Conservation (phyloP, 257 asterid species). For the Rauvolfia tetraphylla region DNA sequence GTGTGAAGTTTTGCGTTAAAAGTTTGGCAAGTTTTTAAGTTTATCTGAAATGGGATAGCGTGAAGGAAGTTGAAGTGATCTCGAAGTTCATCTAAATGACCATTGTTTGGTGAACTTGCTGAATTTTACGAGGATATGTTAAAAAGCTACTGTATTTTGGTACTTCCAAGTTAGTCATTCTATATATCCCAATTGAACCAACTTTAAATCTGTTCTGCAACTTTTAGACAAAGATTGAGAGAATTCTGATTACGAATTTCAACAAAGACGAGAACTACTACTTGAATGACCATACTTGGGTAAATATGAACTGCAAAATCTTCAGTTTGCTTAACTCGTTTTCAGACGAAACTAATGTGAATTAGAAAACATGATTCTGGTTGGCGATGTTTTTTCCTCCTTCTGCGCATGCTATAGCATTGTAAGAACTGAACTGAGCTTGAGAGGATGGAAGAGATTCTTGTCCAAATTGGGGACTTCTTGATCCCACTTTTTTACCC, state of each 20-base stretch:
- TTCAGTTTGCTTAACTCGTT: background rate
- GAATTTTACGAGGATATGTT: background rate
- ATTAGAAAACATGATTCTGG: background rate
- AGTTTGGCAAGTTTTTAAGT: slow-evolving; percentile 3
- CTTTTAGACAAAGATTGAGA: background rate
- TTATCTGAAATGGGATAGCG: background rate
- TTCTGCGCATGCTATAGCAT: background rate
- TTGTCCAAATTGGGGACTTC: background rate
- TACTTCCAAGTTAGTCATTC: background rate
- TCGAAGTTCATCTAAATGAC: background rate
- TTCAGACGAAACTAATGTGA: background rate
- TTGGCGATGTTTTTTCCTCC: background rate
- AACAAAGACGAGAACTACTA: background rate
- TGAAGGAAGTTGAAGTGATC: background rate
- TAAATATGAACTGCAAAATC: slow-evolving; percentile 3
- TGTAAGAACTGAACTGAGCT: background rate
- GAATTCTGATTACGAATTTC: background rate
- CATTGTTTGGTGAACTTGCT: background rate
- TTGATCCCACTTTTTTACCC: background rate
- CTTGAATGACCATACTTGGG: background rate
- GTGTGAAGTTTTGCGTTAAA: background rate
- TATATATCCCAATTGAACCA: background rate
- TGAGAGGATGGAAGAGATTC: background rate
- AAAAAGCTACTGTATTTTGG: background rate
- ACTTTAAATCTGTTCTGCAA: background rate